These are phyloP conservation scores for Suillus cothurnatus DNA, from an alignment of 768 basidiomycete genomes.

Conservation along the genomic window DNA sequence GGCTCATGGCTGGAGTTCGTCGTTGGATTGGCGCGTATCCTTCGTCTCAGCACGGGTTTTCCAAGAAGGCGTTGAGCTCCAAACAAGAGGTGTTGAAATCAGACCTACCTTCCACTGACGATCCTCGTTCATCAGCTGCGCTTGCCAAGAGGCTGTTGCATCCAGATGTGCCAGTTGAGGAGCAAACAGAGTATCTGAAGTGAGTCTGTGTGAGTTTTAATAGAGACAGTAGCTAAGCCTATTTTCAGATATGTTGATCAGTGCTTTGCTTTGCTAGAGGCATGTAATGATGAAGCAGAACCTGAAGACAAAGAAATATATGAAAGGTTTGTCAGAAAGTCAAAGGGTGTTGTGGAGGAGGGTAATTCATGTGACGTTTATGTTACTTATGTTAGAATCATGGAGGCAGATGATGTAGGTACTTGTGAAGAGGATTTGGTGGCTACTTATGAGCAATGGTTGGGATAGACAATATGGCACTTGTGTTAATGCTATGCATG, in stretches of 20 bases:
- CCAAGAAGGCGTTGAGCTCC: conserved; percentile 40
- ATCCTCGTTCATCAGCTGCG: conserved; percentile 51
- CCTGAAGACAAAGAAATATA: conserved; percentile 62
- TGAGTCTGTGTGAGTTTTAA: conserved; percentile 31
- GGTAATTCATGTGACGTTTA: not conserved
- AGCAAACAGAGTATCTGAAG: conserved; percentile 76
- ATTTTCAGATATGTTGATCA: conserved; percentile 70
- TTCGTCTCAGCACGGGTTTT: conserved; percentile 40
- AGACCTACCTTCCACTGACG: conserved; percentile 27
- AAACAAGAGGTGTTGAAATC: conserved; percentile 23
- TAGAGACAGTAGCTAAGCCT: conserved; percentile 1
- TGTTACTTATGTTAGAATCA: conserved; percentile 2
- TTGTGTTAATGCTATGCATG: no score
- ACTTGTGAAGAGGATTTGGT: conserved; percentile 2
- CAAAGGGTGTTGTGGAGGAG: conserved; percentile 35
- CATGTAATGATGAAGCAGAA: conserved; percentile 55
- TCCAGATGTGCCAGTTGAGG: conserved; percentile 62
- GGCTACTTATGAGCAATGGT: conserved; percentile 1
- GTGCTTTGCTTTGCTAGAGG: conserved; percentile 63
- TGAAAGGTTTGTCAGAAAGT: conserved; percentile 50
- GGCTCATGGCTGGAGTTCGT: conserved; percentile 77
- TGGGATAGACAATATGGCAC: not conserved
- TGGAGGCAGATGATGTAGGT: not conserved
- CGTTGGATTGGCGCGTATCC: conserved; percentile 72
- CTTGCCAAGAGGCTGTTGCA: conserved; percentile 61